These are phyloP conservation scores for Eremomyces bilateralis DNA, from an alignment of 495 filamentous ascomycete species.

Conservation along the genomic window DNA sequence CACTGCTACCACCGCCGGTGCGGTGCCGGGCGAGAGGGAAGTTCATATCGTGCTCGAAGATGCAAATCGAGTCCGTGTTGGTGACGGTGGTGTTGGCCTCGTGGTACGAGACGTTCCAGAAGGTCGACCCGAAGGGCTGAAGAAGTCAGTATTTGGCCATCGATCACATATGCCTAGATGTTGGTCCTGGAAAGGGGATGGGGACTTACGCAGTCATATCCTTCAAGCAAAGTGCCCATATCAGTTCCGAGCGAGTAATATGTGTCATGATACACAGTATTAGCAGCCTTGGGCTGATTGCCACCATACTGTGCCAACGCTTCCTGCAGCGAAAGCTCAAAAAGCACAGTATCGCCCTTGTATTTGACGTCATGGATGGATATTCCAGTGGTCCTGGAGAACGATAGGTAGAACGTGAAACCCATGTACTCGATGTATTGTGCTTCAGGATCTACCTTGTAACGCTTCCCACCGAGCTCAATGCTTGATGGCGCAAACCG, in stretches of 20 bases:
- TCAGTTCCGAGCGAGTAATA: slow-evolving; percentile 7
- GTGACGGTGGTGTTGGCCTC: slow-evolving; percentile 1
- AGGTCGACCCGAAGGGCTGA: no score
- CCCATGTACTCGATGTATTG: slow-evolving; percentile 10
- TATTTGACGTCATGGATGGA: slow-evolving; percentile 11
- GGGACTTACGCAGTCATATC: slow-evolving; percentile 10
- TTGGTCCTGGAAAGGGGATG: no score
- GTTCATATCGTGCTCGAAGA: slow-evolving; percentile 8
- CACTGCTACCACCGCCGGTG: neutral
- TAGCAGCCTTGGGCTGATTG: slow-evolving; percentile 7
- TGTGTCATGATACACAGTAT: slow-evolving; percentile 9
- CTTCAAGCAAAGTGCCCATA: slow-evolving; percentile 4
- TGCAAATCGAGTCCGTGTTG: slow-evolving; percentile 6
- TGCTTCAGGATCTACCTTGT: slow-evolving; percentile 6
- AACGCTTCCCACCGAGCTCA: slow-evolving; percentile 12
- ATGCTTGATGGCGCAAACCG: slow-evolving; percentile 20
- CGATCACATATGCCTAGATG: no score
- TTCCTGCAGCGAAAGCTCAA: slow-evolving; percentile 11
- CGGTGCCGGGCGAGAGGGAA: slow-evolving; percentile 6
- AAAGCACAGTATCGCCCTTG: slow-evolving; percentile 8
- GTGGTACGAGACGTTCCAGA: slow-evolving; percentile 5
- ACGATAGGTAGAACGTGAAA: slow-evolving; percentile 8
- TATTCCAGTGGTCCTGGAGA: slow-evolving; percentile 5
- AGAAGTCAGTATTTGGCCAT: no score
- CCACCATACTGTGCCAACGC: slow-evolving; percentile 9